These are phyloP conservation scores for Leccinum griseonigrum DNA, from an alignment of 1,284 basidiomycete species.

Conservation along the genomic window DNA sequence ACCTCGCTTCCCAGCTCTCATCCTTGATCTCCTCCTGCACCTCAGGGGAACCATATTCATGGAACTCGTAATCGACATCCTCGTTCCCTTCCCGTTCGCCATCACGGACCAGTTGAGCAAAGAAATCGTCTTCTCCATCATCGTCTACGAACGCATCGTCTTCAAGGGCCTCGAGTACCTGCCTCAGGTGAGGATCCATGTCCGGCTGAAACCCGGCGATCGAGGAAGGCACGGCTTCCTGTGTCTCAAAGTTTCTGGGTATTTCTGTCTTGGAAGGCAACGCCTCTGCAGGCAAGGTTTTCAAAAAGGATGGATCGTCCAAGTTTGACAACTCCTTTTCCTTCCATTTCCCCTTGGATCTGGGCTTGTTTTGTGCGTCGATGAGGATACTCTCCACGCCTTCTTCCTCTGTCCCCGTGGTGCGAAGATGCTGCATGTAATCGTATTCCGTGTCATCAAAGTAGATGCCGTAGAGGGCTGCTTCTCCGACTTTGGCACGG, in stretches of 20 bases:
- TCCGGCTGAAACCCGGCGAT: slow-evolving; percentile 92
- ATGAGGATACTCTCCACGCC: slow-evolving; percentile 76
- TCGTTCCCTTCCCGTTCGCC: slow-evolving; percentile 64
- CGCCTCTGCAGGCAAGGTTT: slow-evolving; percentile 66
- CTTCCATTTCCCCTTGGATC: slow-evolving; percentile 36
- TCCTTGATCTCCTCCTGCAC: slow-evolving; percentile 32
- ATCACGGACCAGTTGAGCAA: slow-evolving; percentile 68
- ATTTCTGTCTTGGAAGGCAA: slow-evolving; percentile 75
- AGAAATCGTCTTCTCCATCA: slow-evolving; percentile 69
- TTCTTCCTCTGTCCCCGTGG: slow-evolving; percentile 71
- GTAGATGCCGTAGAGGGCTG: slow-evolving; percentile 87
- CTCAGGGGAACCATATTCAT: slow-evolving; percentile 53
- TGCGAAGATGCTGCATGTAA: slow-evolving; percentile 95
- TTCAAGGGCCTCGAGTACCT: slow-evolving; percentile 92
- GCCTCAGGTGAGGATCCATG: slow-evolving; percentile 95
- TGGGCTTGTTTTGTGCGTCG: slow-evolving; percentile 58
- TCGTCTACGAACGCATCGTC: slow-evolving; percentile 93
- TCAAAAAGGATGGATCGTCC: slow-evolving; percentile 38
- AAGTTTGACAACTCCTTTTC: background rate
- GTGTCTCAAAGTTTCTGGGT: slow-evolving; percentile 71
- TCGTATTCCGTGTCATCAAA: slow-evolving; percentile 99
- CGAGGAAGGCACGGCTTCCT: slow-evolving; percentile 76
- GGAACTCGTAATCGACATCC: slow-evolving; percentile 64
- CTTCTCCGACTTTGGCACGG: slow-evolving; percentile 74
- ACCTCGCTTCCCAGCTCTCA: slow-evolving; percentile 70